phyloP scores from a whole-genome alignment of 2,329 filamentous ascomycete species.

The Fusarium acutatum region DNA sequence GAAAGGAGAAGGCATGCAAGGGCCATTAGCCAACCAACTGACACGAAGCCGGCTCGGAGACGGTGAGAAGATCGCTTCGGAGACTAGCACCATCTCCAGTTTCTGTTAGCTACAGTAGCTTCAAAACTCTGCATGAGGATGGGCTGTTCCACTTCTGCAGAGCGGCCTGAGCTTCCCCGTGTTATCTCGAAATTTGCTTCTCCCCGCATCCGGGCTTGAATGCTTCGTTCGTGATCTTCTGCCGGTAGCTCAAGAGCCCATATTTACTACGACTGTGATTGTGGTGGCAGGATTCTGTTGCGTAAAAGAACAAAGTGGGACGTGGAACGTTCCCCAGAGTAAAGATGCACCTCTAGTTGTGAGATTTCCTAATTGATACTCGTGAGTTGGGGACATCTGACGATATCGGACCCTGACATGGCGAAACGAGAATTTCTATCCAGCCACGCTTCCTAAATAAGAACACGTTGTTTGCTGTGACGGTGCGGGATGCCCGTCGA shows the following conservation, averaged over 20 bases:
- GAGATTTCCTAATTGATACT: conserved; percentile 17
- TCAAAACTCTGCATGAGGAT: conserved; percentile 32
- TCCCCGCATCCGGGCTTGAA: conserved; percentile 31
- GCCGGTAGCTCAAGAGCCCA: conserved; percentile 4
- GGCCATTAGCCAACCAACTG: conserved; percentile 31
- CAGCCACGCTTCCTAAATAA: conserved; percentile 23
- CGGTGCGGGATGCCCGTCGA: conserved; percentile 7
- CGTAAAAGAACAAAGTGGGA: conserved; percentile 9
- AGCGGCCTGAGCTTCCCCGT: conserved; percentile 29
- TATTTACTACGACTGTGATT: conserved; percentile 2
- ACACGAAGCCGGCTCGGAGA: conserved; percentile 16
- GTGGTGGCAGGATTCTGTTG: not conserved
- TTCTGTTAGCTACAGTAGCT: conserved; percentile 11
- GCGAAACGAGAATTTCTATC: conserved; percentile 10
- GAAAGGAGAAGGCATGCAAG: conserved; percentile 32
- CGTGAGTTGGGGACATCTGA: not conserved
- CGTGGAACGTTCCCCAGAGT: conserved; percentile 17
- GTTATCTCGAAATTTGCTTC: conserved; percentile 1
- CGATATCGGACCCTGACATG: conserved; percentile 14
- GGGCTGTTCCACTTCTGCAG: conserved; percentile 26
- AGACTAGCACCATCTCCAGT: conserved; percentile 25
- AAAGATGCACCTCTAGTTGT: conserved; percentile 13
- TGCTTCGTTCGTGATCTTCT: conserved; percentile 15
- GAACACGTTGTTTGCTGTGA: conserved; percentile 24
- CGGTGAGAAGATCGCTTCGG: conserved; percentile 24